Evolutionary conservation across 2,329 filamentous ascomycete species (phyloP), one percentile per base, ranked within the genome.

Genomic region (Colletotrichum lupini): DNA sequence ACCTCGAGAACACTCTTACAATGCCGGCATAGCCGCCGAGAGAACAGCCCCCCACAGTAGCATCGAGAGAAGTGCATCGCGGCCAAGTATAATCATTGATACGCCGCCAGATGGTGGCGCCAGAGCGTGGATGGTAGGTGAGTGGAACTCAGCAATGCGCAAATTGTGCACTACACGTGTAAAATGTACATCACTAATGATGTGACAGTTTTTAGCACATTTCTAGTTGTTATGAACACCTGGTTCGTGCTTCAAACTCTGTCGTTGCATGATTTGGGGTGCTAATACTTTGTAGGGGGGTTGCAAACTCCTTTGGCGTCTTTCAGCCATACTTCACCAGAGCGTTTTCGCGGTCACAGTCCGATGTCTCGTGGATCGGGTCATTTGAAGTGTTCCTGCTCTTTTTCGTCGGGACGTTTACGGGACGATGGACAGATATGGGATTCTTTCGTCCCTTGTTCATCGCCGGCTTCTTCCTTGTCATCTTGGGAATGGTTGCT

Each of bases 301-400:
- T 87, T 75, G 84, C 88, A 75, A 88, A 87, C 79, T 88, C 87
- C 1, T 90, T 89, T 74, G 88, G 88, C 12, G 80, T 86, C 5
- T 90, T 89, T 76, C 87, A 90, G 72, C 80, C 85, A 0, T 89
- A 90, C 80, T 90, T 90, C 78, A 81, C 79, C 4, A 77, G 80
- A 4, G 72, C 79, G 5, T 82, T 87, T 0, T 74, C 75, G 11
- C 83, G 83, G 0, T 75, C 84, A 0, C 84, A 85, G 0, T 87
- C 86, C 1, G 82, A 85, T 52, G 82, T 89, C n/a, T 85, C 86
- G 1, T 89, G 88, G 87, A 89, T 90, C 76, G 88, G 88, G 5
- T 88, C 86, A 11, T 78, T 88, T 5, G 85, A 89, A 66, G 82
- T 89, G 12, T 90, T 89, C 76, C 79, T 90, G 5, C 82, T 89